A percentile compares a stretch with the other conserved stretches of the same genome.
phyloP scores from a whole-genome alignment of 225 moss, liverwort and hornwort species.

The Polytrichum commune region DNA sequence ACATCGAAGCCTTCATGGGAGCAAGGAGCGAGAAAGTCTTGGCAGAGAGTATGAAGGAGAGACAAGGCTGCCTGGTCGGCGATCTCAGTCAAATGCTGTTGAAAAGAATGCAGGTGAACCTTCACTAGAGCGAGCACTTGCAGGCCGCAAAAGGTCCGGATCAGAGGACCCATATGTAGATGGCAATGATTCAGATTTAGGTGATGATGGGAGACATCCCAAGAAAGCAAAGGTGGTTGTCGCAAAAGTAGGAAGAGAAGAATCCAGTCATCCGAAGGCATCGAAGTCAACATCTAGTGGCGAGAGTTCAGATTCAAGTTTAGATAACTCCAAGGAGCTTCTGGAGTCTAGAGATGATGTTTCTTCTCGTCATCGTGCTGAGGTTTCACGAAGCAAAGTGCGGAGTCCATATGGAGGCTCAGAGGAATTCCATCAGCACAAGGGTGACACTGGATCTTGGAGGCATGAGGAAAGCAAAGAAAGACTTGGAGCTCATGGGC shows the following conservation, averaged over 20 bases:
- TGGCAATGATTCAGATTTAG: slow-evolving; percentile 62
- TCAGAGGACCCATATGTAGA: slow-evolving; percentile 61
- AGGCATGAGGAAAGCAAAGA: slow-evolving; percentile 39
- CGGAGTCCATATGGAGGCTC: slow-evolving; percentile 15
- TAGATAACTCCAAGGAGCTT: slow-evolving; percentile 65
- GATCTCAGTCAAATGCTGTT: slow-evolving; percentile 51
- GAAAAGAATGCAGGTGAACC: slow-evolving; percentile 69
- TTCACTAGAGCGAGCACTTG: slow-evolving; percentile 54
- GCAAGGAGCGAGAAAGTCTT: slow-evolving; percentile 67
- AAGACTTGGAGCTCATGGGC: slow-evolving; percentile 28
- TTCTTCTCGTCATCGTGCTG: slow-evolving; percentile 41
- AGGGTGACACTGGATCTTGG: slow-evolving; percentile 35
- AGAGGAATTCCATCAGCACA: slow-evolving; percentile 30
- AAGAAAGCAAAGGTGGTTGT: slow-evolving; percentile 71
- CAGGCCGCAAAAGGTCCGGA: slow-evolving; percentile 69
- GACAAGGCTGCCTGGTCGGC: slow-evolving; percentile 41
- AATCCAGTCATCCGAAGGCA: slow-evolving; percentile 31
- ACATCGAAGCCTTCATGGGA: slow-evolving; percentile 52
- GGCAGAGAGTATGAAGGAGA: slow-evolving; percentile 67
- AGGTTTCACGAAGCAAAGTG: slow-evolving; percentile 46
- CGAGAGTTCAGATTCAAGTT: slow-evolving; percentile 62
- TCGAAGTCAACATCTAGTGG: slow-evolving; percentile 58
- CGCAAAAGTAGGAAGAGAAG: slow-evolving; percentile 45
- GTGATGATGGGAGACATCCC: slow-evolving; percentile 42
- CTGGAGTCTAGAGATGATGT: slow-evolving; percentile 46